Base-by-base conservation (phyloP, 1,139 yeast genomes). In the Casaregolazyma suthepensis region DNA sequence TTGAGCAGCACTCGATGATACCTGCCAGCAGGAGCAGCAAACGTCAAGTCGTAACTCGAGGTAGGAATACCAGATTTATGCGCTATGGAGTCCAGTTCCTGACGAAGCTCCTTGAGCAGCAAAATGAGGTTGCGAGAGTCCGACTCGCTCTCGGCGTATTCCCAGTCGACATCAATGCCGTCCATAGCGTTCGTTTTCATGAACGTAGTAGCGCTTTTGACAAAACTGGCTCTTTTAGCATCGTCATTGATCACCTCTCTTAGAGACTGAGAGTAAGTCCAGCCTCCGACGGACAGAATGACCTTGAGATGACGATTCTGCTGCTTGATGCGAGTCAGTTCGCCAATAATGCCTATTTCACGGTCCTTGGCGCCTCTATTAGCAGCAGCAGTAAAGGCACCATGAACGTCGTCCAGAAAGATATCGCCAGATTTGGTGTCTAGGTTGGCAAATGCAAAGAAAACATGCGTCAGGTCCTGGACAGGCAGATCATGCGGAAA, bases 91-190 rank as follows among this genome's bases (percentile, higher is more conserved):
- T 76, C 73, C 54, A 87, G 65, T 37, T 66, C 70, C 0, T 42
- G 50, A 45, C 85, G 73, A 15, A 87, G 62, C 12, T 57, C 60
- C 29, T 62, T 62, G 10, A 87, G 68, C 40, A 88, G 61, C 12
- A 68, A 66, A 1, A 80, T 73, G 55, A 83, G 76, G 49, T 67
- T 66, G 1, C 60, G 53, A 1, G 82, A 81, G 57, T 87, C 84
- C 0, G 66, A 61, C 2, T 62, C 61, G 45, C 69, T 74, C 20
- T 70, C 66, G 0, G 97, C 96, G 61, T 85, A 91, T 67, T 93
- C 99, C 97, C 97, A 93, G 69, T 93, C 99, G 38, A 93, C 71
- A 67, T 93, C 99, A 50, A 93, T 74, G 0, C 99, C 98, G 66
- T 93, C 98, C 63, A 93, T 82, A 0, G 87, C 85, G 63, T 81